phyloP scores from a whole-genome alignment of 2,329 filamentous ascomycete species.

The Microcera coccophila region DNA sequence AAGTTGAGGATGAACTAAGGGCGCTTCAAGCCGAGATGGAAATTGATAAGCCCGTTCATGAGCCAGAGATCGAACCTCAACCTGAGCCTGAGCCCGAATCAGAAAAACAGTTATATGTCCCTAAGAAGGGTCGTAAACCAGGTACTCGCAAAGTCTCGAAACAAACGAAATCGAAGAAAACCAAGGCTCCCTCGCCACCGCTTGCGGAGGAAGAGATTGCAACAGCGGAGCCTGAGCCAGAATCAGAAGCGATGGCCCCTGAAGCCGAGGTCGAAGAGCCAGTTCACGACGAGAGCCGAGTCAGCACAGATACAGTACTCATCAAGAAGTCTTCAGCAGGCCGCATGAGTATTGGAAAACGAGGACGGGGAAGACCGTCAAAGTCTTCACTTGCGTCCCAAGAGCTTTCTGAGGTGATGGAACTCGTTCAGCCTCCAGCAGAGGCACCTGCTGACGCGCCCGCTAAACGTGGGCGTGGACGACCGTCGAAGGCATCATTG shows the following conservation, averaged over 20 bases:
- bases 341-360: constrained; percentile 19
- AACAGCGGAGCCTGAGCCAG: constrained; percentile 6
- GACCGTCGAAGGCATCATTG: constrained; percentile 31
- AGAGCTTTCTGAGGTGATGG: constrained; percentile 23
- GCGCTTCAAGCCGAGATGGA: constrained; percentile 50
- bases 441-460: constrained; percentile 3
- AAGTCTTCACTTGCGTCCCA: constrained; percentile 30
- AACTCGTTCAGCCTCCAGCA: constrained; percentile 17
- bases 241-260: constrained; percentile 12
- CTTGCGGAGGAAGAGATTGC: constrained; percentile 19
- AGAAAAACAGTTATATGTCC: constrained; percentile 34
- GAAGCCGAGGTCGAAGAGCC: constrained; percentile 14
- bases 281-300: constrained; percentile 38
- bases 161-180: constrained; percentile 45
- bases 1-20: constrained; percentile 49
- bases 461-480: constrained; percentile 25
- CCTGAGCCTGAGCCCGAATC: constrained; percentile 3
- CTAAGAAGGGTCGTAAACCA: constrained; percentile 54
- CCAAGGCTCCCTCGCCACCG: constrained; percentile 33
- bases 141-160: constrained; percentile 49
- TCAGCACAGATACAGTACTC: constrained; percentile 42
- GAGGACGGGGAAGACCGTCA: constrained; percentile 28
- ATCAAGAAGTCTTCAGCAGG: constrained; percentile 33
- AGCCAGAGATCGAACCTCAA: constrained; percentile 5
- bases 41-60: constrained; percentile 26